A percentile compares a stretch with the other conserved stretches of the same genome.
phyloP scores from a whole-genome alignment of 768 basidiomycete genomes.

The Leccinellum albellum region DNA sequence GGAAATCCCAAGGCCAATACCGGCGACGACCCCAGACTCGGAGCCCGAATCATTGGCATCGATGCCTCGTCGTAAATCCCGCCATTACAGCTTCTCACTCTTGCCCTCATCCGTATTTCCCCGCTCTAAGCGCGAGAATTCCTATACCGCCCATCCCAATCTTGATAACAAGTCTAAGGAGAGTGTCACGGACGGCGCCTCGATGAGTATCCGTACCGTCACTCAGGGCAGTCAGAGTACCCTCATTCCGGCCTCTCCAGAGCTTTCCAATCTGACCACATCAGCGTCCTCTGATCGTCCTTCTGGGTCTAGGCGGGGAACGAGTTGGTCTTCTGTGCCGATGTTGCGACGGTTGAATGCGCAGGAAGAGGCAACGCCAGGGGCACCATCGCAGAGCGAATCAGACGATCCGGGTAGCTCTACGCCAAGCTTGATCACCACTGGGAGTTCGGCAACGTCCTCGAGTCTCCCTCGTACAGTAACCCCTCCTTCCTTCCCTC shows the following conservation, averaged over 20 bases:
- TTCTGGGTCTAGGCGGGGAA: not conserved
- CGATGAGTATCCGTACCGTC: slow-evolving; percentile 20
- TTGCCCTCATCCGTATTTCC: slow-evolving; percentile 19
- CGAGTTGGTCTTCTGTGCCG: slow-evolving; percentile 7
- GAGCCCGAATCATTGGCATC: not conserved
- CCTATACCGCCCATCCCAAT: not conserved
- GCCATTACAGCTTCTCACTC: slow-evolving; percentile 26
- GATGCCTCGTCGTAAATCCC: slow-evolving; percentile 8
- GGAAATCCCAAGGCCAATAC: not conserved
- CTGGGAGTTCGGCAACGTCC: slow-evolving; percentile 13
- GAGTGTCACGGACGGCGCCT: slow-evolving; percentile 15
- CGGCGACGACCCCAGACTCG: not conserved
- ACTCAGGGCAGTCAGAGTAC: slow-evolving; percentile 21
- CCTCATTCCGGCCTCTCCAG: slow-evolving; percentile 2
- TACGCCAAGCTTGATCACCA: slow-evolving; percentile 25
- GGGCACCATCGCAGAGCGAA: not conserved
- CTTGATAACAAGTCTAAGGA: not conserved
- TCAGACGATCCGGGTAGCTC: slow-evolving; percentile 6
- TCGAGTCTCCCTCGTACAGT: slow-evolving; percentile 12
- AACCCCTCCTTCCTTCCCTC: slow-evolving; percentile 5
- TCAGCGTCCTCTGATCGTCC: slow-evolving; percentile 4
- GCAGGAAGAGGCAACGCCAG: slow-evolving; percentile 6
- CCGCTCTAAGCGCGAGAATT: slow-evolving; percentile 19
- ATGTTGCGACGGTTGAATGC: slow-evolving; percentile 19
- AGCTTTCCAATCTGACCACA: slow-evolving; percentile 7